Evolutionary conservation across 2,329 filamentous ascomycete species (phyloP).

Genomic region (Aspergillus bombycis): DNA sequence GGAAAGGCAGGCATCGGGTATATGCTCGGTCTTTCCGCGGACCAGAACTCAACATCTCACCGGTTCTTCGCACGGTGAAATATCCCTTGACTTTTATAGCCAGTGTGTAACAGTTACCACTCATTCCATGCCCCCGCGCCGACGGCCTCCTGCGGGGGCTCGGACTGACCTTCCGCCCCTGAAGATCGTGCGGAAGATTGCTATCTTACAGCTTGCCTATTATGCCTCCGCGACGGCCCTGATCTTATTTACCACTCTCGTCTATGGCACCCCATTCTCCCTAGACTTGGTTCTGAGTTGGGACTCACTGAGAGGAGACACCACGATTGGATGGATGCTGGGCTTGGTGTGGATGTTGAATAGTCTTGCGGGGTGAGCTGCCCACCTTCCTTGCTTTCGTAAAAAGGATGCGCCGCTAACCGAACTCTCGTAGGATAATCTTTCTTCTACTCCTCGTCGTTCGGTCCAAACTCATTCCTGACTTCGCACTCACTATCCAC

Average conservation of each 20-base stretch:
- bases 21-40: constrained; percentile 3
- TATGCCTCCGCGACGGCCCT: constrained; percentile 64
- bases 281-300: constrained; percentile 65
- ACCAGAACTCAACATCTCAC: constrained; percentile 1
- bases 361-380: constrained; percentile 63
- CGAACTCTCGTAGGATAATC: constrained; percentile 65
- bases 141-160: constrained; percentile 66
- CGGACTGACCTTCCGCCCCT: constrained; percentile 68
- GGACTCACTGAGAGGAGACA: constrained; percentile 66
- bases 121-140: constrained; percentile 48
- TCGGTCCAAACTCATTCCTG: constrained; percentile 89
- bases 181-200: constrained; percentile 68
- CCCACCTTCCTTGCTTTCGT: constrained; percentile 4
- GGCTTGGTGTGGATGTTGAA: constrained; percentile 70
- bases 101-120: constrained; percentile 2
- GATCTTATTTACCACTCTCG: constrained; percentile 69
- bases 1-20: background rate
- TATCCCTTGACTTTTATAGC: background rate
- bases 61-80: background rate
- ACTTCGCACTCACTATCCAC: constrained; percentile 90
- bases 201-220: constrained; percentile 66
- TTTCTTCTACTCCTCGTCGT: constrained; percentile 82
- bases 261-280: constrained; percentile 63
- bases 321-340: constrained; percentile 70
- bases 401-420: background rate